Percentiles rank a stretch among this genome's conserved stretches.
Evolutionary conservation across 306 rosid genomes (phyloP).

Genomic region (Rosa rugosa): DNA sequence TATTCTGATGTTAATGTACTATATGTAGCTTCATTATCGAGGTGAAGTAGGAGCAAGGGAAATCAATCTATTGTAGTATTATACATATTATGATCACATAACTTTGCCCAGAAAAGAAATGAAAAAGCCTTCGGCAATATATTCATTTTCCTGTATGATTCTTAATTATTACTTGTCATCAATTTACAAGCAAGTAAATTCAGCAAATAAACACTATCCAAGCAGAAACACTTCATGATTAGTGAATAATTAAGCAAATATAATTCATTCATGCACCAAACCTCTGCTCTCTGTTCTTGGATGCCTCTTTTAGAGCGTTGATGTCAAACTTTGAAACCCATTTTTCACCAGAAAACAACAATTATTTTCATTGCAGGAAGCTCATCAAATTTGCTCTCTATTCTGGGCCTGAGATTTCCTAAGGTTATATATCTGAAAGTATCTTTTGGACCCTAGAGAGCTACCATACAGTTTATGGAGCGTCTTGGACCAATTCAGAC

Average conservation of each 20-base stretch:
- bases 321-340: too few species aligned
- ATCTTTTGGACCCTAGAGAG: background rate
- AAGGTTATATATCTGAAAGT: too few species aligned
- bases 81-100: background rate
- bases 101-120: background rate
- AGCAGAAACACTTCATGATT: too few species aligned
- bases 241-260: background rate
- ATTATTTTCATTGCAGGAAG: background rate
- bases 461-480: background rate
- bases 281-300: background rate
- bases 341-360: too few species aligned
- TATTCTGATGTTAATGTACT: background rate
- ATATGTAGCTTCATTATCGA: background rate
- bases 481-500: background rate
- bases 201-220: too few species aligned
- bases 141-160: background rate
- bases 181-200: too few species aligned
- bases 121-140: background rate
- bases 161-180: too few species aligned
- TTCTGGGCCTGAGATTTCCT: background rate
- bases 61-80: background rate
- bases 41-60: background rate
- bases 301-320: background rate
- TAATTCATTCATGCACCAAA: background rate
- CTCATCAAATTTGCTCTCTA: background rate